phyloP scores from a whole-genome alignment of 148 eudicot genomes.

The Rhododendron simsii region DNA sequence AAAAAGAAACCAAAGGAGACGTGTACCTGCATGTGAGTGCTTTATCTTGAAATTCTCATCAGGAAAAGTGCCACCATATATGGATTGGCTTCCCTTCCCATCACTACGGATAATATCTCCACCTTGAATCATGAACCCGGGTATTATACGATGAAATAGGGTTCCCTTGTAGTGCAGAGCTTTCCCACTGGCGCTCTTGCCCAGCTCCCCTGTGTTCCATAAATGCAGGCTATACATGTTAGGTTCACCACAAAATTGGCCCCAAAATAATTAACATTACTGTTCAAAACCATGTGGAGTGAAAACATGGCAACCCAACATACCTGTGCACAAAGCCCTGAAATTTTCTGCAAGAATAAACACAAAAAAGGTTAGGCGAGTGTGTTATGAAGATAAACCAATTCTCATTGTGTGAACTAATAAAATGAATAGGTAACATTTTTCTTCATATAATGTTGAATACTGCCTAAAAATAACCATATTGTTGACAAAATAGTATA shows the following conservation, averaged over 20 bases:
- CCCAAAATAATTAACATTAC: not conserved
- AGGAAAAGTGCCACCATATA: constrained; percentile 66
- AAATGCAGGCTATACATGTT: not conserved
- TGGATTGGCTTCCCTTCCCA: constrained; percentile 81
- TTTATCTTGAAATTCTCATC: constrained; percentile 83
- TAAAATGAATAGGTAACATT: not conserved
- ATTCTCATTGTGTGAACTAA: not conserved
- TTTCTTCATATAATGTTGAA: not conserved
- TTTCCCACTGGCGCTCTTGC: constrained; percentile 51
- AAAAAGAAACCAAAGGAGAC: not conserved
- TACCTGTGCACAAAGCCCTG: constrained; percentile 93
- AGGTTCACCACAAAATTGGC: not conserved
- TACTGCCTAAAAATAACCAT: not conserved
- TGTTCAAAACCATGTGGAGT: not conserved
- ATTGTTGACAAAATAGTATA: not conserved
- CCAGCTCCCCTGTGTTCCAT: constrained; percentile 59
- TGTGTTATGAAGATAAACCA: not conserved
- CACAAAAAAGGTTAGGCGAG: not conserved
- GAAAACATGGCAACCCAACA: not conserved
- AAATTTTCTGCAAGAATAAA: constrained; percentile 69
- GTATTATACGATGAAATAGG: constrained; percentile 89
- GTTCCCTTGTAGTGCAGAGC: constrained; percentile 79
- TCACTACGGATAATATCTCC: constrained; percentile 75
- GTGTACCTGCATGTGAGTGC: constrained; percentile 76
- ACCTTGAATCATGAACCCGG: constrained; percentile 97